Conservation (phyloP, 345 rosid genomes). For the Eucalyptus polybractea region DNA sequence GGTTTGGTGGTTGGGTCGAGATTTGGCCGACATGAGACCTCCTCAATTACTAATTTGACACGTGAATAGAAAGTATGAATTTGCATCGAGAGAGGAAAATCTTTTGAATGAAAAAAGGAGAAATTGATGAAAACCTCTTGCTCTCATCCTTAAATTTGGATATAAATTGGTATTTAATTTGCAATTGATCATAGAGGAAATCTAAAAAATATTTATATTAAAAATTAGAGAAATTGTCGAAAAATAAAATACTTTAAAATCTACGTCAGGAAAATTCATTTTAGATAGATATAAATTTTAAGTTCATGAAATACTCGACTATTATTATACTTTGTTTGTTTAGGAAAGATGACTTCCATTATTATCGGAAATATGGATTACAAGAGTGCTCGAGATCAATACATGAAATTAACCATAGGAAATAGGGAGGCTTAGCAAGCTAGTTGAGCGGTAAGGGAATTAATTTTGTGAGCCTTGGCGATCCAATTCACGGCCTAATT, state of each 20-base stretch:
- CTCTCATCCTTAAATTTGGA: neutral
- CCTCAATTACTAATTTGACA: neutral
- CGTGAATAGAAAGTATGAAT: neutral
- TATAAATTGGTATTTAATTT: too few species aligned
- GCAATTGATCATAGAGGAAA: fast-evolving
- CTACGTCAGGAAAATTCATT: fast-evolving
- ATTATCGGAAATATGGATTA: neutral
- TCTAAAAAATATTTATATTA: neutral
- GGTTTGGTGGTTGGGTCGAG: neutral
- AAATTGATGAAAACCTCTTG: fast-evolving
- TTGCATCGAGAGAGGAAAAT: fast-evolving
- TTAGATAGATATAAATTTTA: neutral
- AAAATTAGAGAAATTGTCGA: neutral
- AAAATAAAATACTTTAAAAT: neutral
- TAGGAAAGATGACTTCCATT: neutral
- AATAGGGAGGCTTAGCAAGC: neutral
- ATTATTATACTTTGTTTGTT: neutral
- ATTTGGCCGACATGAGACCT: neutral
- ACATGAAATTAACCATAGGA: neutral
- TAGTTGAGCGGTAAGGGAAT: neutral
- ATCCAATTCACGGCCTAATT: neutral
- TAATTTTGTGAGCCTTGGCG: neutral
- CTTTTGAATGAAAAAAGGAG: neutral
- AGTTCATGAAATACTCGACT: neutral
- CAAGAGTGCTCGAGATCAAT: neutral